These are phyloP conservation scores for Cardamine chenopodiifolia DNA, from an alignment of 345 rosid genomes.

Conservation along the genomic window DNA sequence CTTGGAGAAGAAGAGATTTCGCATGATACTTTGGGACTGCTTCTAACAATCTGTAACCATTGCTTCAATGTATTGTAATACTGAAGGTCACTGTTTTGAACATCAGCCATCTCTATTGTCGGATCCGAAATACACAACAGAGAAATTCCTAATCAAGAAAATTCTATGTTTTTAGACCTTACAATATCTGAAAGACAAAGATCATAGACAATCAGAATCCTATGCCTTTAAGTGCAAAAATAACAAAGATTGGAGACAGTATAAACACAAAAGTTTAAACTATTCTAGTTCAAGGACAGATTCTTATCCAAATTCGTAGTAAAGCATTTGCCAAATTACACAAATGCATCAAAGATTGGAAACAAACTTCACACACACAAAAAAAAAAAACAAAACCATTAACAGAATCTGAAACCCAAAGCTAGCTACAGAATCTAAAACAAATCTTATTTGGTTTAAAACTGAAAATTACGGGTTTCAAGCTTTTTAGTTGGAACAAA, in stretches of 20 bases:
- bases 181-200: slow-evolving; percentile 6
- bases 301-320: not conserved
- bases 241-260: not conserved
- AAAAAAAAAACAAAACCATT: not conserved
- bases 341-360: not conserved
- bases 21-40: slow-evolving; percentile 50
- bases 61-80: slow-evolving; percentile 45
- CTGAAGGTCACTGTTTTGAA: slow-evolving; percentile 42
- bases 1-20: slow-evolving; percentile 44
- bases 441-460: not conserved
- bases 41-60: slow-evolving; percentile 50
- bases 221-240: not conserved
- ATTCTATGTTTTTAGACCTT: not conserved
- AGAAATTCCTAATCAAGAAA: not conserved
- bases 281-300: not conserved
- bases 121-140: not conserved
- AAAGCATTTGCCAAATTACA: not conserved
- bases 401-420: not conserved
- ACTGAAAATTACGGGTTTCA: not conserved
- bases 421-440: no score
- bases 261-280: not conserved
- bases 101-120: slow-evolving; percentile 43
- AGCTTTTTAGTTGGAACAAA: not conserved
- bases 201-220: not conserved
- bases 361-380: not conserved